Evolutionary conservation across 371 early-diverging fungal genomes (phyloP).

Genomic region (Apophysomyces trapeziformis): DNA sequence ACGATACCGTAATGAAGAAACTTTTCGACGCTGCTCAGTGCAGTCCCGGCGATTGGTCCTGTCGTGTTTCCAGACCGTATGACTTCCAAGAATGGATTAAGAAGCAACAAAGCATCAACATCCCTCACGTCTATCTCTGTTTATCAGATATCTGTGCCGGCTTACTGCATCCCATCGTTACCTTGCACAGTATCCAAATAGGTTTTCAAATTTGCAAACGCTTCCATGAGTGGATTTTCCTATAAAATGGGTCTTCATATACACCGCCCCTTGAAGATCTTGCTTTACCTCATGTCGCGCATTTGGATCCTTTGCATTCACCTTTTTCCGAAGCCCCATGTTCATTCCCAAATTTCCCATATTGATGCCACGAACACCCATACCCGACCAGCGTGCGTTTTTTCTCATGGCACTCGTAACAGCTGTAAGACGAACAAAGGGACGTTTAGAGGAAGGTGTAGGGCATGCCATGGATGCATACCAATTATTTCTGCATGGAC

Average conservation of each 20-base stretch:
- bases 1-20: slow-evolving; percentile 87
- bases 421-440: slow-evolving; percentile 22
- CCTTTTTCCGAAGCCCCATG: slow-evolving; percentile 65
- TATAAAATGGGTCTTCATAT: slow-evolving; percentile 13
- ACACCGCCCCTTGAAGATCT: not conserved
- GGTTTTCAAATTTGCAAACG: slow-evolving; percentile 71
- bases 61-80: slow-evolving; percentile 92
- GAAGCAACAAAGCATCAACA: slow-evolving; percentile 76
- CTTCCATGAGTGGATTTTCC: slow-evolving; percentile 76
- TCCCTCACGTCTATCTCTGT: slow-evolving; percentile 41
- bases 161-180: slow-evolving; percentile 25
- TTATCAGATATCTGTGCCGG: not conserved
- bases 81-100: slow-evolving; percentile 90
- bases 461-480: slow-evolving; percentile 17
- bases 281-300: slow-evolving; percentile 46
- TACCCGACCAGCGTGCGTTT: slow-evolving; percentile 84
- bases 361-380: slow-evolving; percentile 61
- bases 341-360: slow-evolving; percentile 71
- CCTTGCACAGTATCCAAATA: slow-evolving; percentile 66
- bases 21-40: slow-evolving; percentile 87
- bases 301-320: slow-evolving; percentile 40
- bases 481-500: slow-evolving; percentile 81
- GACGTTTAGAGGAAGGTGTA: not conserved
- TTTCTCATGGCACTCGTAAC: slow-evolving; percentile 87
- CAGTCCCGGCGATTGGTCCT: slow-evolving; percentile 93